phyloP scores from a whole-genome alignment of 1,139 yeast genomes.

The Kodamaea plutei region DNA sequence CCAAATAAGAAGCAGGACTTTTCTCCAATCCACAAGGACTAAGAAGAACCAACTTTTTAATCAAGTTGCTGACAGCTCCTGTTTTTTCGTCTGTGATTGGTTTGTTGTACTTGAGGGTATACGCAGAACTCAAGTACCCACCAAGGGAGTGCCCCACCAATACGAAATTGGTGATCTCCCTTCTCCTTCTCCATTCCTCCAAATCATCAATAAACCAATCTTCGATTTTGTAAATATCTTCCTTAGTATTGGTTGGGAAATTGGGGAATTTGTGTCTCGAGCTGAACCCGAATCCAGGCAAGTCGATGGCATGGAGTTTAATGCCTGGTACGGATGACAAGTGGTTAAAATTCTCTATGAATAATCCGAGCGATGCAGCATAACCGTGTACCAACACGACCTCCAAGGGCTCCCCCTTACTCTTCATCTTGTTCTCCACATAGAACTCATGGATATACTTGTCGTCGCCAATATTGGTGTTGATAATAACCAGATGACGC shows the following conservation, averaged over 20 bases:
- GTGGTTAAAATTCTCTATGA: slow-evolving; percentile 37
- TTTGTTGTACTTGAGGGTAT: slow-evolving; percentile 60
- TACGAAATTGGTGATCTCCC: slow-evolving; percentile 57
- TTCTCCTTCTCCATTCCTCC: slow-evolving; percentile 74
- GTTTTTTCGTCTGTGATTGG: no score
- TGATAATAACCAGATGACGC: slow-evolving; percentile 43
- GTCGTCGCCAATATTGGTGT: slow-evolving; percentile 32
- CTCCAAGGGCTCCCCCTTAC: slow-evolving; percentile 22
- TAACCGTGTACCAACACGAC: slow-evolving; percentile 45
- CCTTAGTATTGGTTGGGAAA: slow-evolving; percentile 26
- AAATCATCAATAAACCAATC: slow-evolving; percentile 73
- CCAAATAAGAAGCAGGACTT: slow-evolving; percentile 24
- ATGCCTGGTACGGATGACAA: slow-evolving; percentile 41
- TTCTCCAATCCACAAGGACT: slow-evolving; percentile 49
- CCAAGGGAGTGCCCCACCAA: slow-evolving; percentile 92
- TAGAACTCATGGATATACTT: slow-evolving; percentile 56
- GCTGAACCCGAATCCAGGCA: slow-evolving; percentile 44
- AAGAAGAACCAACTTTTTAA: slow-evolving; percentile 38
- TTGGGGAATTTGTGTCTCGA: slow-evolving; percentile 40
- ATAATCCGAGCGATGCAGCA: slow-evolving; percentile 46
- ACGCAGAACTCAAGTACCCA: slow-evolving; percentile 78
- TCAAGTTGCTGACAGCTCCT: slow-evolving; percentile 19
- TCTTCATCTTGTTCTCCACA: slow-evolving; percentile 30
- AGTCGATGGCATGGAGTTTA: slow-evolving; percentile 42
- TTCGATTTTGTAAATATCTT: slow-evolving; percentile 48